Evolutionary conservation across 2,329 filamentous ascomycete species (phyloP).

Genomic region (Pestalotiopsis sp.): DNA sequence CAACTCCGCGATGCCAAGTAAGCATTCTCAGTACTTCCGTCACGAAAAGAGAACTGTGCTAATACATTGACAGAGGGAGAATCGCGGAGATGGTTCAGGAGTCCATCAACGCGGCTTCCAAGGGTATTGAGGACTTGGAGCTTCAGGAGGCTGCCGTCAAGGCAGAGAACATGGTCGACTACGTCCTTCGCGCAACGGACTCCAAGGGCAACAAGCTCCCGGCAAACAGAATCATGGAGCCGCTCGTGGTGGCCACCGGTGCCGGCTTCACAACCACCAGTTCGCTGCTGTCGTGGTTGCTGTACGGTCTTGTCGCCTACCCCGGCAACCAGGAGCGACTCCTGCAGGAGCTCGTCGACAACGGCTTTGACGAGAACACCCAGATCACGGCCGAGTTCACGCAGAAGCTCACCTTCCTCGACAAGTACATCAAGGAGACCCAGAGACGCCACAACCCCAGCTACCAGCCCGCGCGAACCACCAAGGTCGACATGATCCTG

Average conservation of each 20-base stretch:
- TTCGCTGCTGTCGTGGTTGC: conserved; percentile 57
- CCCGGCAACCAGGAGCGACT: conserved; percentile 56
- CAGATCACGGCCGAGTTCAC: conserved; percentile 48
- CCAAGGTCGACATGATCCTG: conserved; percentile 55
- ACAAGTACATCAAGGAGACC: conserved; percentile 61
- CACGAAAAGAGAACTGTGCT: neutral
- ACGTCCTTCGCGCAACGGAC: conserved; percentile 52
- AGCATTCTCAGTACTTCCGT: neutral
- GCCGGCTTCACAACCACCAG: conserved; percentile 63
- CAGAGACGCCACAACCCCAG: conserved; percentile 61
- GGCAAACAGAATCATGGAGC: conserved; percentile 35
- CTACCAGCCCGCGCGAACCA: conserved; percentile 60
- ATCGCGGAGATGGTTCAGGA: conserved; percentile 38
- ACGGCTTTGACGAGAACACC: conserved; percentile 42
- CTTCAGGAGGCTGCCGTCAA: conserved; percentile 50
- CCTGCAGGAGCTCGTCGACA: conserved; percentile 57
- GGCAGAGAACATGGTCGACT: conserved; percentile 49
- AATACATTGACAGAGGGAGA: conserved; percentile 16
- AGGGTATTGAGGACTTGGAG: conserved; percentile 38
- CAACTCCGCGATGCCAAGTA: conserved; percentile 34
- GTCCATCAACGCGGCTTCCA: conserved; percentile 37
- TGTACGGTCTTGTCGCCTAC: conserved; percentile 55
- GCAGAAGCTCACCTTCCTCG: conserved; percentile 49
- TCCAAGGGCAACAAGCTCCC: conserved; percentile 55
- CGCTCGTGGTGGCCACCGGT: conserved; percentile 51